These are phyloP conservation scores for Larix kaempferi DNA, from an alignment of 75 land plant genomes.

Conservation along the genomic window DNA sequence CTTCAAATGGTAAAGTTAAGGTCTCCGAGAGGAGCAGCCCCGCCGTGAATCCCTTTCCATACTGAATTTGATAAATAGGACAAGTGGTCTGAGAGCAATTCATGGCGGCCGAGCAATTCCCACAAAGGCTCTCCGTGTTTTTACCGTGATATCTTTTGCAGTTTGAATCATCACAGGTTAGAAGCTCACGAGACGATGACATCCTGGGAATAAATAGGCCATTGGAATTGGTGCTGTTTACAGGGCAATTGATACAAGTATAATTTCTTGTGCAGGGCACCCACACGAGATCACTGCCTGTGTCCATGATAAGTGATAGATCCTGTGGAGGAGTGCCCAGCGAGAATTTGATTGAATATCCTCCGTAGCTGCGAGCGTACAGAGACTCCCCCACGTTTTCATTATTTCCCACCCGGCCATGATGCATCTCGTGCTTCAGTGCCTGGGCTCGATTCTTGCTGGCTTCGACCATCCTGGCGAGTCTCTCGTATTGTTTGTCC, in stretches of 20 bases:
- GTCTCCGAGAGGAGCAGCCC: constrained; percentile 43
- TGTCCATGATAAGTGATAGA: constrained; percentile 42
- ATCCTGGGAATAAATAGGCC: no score
- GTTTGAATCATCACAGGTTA: no score
- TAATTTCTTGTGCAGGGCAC: constrained; percentile 48
- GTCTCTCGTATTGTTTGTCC: background rate
- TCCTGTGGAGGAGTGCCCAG: constrained; percentile 54
- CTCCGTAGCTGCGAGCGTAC: constrained; percentile 49
- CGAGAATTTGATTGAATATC: constrained; percentile 36
- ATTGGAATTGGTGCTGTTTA: no score
- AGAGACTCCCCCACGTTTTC: constrained; percentile 13
- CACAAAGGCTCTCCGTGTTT: constrained; percentile 26
- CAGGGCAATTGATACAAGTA: no score
- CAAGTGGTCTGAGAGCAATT: constrained; percentile 30
- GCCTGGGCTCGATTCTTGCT: background rate
- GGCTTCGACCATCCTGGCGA: background rate
- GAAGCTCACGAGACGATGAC: no score
- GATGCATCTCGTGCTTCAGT: background rate
- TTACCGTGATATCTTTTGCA: no score
- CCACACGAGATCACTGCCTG: constrained; percentile 51
- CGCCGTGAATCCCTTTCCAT: constrained; percentile 52
- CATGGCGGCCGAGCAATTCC: constrained; percentile 3
- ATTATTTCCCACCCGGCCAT: no score
- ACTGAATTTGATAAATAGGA: constrained; percentile 41
- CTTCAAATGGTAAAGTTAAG: constrained; percentile 9